A percentile compares a stretch with the other conserved stretches of the same genome.
These are phyloP conservation scores for Ophiostoma fasciatum DNA, from an alignment of 2,329 filamentous ascomycete species.

Conservation along the genomic window DNA sequence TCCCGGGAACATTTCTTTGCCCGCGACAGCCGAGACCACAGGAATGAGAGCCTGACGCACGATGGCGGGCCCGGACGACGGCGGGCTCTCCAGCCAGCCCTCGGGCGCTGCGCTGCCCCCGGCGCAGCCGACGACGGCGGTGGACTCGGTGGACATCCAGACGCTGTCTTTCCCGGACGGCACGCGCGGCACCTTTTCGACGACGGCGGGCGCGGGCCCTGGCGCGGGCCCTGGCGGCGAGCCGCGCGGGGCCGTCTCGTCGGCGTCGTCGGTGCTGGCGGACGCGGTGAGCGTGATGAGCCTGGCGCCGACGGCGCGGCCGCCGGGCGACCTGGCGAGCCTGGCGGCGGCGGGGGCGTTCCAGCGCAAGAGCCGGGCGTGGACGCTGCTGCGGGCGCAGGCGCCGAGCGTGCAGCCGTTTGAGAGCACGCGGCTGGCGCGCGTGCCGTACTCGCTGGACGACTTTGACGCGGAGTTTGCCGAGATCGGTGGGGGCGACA, in stretches of 20 bases:
- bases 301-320: constrained; percentile 47
- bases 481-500: constrained; percentile 40
- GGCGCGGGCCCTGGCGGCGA: no score
- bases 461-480: constrained; percentile 70
- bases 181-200: constrained; percentile 47
- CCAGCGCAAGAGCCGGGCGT: constrained; percentile 50
- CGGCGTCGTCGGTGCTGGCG: constrained; percentile 34
- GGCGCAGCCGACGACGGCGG: constrained; percentile 68
- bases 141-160: constrained; percentile 70
- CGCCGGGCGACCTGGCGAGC: constrained; percentile 62
- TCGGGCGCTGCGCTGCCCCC: no score
- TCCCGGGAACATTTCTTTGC: no score
- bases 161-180: constrained; percentile 60
- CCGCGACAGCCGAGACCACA: not conserved
- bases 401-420: constrained; percentile 46
- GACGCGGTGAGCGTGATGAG: constrained; percentile 56
- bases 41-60: not conserved
- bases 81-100: no score
- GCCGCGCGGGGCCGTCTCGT: not conserved
- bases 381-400: constrained; percentile 51
- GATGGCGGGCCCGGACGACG: constrained; percentile 16
- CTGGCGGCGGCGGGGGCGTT: constrained; percentile 62
- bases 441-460: constrained; percentile 38
- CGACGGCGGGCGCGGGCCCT: not conserved
- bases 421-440: constrained; percentile 30